Conservation (phyloP, 805 yeast species). For the Helenozyma baotianmanensis region DNA sequence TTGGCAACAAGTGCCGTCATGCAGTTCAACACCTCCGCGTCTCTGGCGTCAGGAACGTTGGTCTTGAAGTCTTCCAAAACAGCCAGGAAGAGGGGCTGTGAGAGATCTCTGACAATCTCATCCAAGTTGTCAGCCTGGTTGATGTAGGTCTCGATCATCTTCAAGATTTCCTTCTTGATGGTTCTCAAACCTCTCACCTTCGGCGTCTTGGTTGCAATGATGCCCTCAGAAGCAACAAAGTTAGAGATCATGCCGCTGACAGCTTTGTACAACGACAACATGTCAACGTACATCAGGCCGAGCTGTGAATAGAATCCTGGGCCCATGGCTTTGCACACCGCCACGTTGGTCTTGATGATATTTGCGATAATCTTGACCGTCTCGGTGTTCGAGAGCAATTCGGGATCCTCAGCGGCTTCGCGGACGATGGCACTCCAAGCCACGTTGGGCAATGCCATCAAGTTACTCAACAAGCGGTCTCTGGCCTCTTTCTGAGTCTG, state of each 20-base stretch:
- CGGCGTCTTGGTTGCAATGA: slow-evolving; percentile 90
- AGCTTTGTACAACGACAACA: slow-evolving; percentile 85
- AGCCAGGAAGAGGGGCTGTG: slow-evolving; percentile 77
- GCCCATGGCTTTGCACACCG: slow-evolving; percentile 93
- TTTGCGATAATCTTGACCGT: slow-evolving; percentile 91
- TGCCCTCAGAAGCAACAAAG: slow-evolving; percentile 73
- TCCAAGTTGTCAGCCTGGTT: slow-evolving; percentile 82
- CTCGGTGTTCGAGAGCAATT: slow-evolving; percentile 69
- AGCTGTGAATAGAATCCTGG: slow-evolving; percentile 87
- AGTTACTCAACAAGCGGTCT: slow-evolving; percentile 65
- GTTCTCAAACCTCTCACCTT: slow-evolving; percentile 94
- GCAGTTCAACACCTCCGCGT: slow-evolving; percentile 95
- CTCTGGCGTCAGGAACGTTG: slow-evolving; percentile 94
- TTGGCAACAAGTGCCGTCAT: slow-evolving; percentile 84
- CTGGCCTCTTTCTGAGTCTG: slow-evolving; percentile 68
- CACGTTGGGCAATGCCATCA: slow-evolving; percentile 88
- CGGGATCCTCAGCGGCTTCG: slow-evolving; percentile 81
- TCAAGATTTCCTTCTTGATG: slow-evolving; percentile 88
- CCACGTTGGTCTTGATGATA: slow-evolving; percentile 89
- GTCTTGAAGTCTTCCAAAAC: slow-evolving; percentile 84
- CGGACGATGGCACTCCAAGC: slow-evolving; percentile 92
- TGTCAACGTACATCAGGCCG: slow-evolving; percentile 79
- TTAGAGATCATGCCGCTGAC: slow-evolving; percentile 82
- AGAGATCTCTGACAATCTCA: slow-evolving; percentile 76
- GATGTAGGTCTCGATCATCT: slow-evolving; percentile 82